Base-by-base conservation (phyloP, 1,284 basidiomycete genomes). In the Porphyrellus sp. region DNA sequence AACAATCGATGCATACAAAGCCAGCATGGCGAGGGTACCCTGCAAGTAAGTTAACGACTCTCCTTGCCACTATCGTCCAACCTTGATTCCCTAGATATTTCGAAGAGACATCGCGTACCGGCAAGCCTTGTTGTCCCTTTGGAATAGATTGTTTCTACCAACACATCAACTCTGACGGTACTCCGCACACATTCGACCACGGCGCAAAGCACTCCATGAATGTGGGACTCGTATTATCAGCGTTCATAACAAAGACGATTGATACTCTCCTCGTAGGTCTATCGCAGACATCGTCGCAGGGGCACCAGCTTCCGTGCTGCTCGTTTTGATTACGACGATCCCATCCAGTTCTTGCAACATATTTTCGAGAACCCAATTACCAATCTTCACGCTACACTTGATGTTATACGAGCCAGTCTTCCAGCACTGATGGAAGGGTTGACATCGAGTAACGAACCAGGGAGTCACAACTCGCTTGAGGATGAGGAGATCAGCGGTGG, bases 111-210 rank as follows among this genome's bases (percentile, higher is more conserved):
- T 70, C 70, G n/a, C 62, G 60, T 5, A 62, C 69, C 1, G 54
- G 63, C 28, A 72, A 72, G 35, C 79, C 81, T 0, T 76, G 76
- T 48, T 90, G 87, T 67, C 87, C 86, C 2, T 90, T 86, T 57
- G 88, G 87, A 25, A 74, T 73, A 40, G 86, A 90, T 52, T 90
- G 87, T 63, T 88, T 89, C 63, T 90, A 89, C 63, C 76, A 80
- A 59, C 87, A 90, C 61, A 62, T 72, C 46, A 83, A 85, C 28
- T 67, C 69, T 2, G 86, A 90, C 59, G 87, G 88, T 8, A 80
- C 84, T 5, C 71, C 74, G 0, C 74, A 81, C 58, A 59, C 78
- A 1, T 86, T 87, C 59, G 59, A 64, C 23, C 68, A 78, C 31
- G 84, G 85, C 5, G 77, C 77, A 20, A 77, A 80, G 23, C 68